Base-by-base conservation (phyloP, 495 filamentous ascomycete species). In the Xylaria castorea region DNA sequence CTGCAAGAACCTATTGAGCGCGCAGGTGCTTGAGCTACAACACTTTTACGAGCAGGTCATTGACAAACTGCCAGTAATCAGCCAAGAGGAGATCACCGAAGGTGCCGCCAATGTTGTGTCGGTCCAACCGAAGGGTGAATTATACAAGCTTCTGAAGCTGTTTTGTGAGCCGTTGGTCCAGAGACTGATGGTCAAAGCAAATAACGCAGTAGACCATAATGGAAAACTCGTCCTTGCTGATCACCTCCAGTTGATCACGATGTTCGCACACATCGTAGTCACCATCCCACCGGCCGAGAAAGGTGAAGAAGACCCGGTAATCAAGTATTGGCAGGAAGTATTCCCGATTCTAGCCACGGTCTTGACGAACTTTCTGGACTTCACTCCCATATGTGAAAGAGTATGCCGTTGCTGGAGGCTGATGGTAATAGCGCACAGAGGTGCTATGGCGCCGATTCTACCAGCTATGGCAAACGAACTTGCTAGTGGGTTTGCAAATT, bases 361-460 rank as follows among this genome's bases (percentile, higher is more conserved):
- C 71, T 88, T 93, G 51, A 91, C 95, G 76, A 94, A 90, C 80
- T 98, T 98, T 81, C 89, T 92, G 71, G 84, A 88, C 70, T 97
- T 92, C 71, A 82, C 91, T 3, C 96, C 96, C 8, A 97, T 99
- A 68, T 91, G 95, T 73, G 96, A 99, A 84, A 89, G 95, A 22
- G 88, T 99, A 27, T 97, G 94, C 81, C 89, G 96, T 62, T 97
- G 93, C 84, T 99, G 94, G 93, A 89, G 96, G 72, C 91, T 93
- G 78, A 97, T 97, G 95, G 89, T 98, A 34, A 93, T 98, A 69
- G 97, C 94, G 1, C 98, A 98, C 81, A 88, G 97, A 71, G 95
- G 92, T 1, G 92, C 93, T 62, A 95, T 97, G 85, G 88, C 91
- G 27, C 93, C 95, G 30, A 84, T 99, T 3, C 86, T 99, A 27